Base-by-base conservation (phyloP, 2,329 filamentous ascomycete genomes). In the Phoma sp. region DNA sequence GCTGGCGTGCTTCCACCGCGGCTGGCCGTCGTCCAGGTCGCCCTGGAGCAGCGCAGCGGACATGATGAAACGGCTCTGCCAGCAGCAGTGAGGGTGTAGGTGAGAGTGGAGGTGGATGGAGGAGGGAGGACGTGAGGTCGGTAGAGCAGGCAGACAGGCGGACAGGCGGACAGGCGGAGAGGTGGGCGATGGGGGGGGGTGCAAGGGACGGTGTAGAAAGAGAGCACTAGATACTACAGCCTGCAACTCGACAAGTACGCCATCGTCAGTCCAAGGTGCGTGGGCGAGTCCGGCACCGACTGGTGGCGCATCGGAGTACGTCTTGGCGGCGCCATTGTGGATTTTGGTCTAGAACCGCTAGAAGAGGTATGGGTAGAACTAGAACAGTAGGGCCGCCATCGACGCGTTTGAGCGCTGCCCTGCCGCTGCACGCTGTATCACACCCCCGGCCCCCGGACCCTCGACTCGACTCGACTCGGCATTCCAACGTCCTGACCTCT, bases 1-100 rank as follows among this genome's bases (percentile, higher is more conserved):
- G 44, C 46, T 37, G 56, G 69, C 65, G 40, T 62, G 57, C 33
- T 44, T 40, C 64, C 64, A 68, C 45, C 61, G 53, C 39, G 58
- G 44, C 52, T 51, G 40, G 47, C 51, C 44, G 58, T 51, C 50
- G 63, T 59, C 53, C 43, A 53, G 41, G 48, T 62, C 46, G 51
- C 56, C 52, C 27, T 43, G 29, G 37, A 46, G 55, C 38, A 52
- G 55, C 55, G 40, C 59, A 38, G 40, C 62, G 58, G 62, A 58
- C 67, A 68, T 69, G 60, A 39, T 60, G 56, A 8, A 43, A 33
- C 22, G 45, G 51, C 52, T 64, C 59, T 61, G 51, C 47, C 54
- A 51, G 38, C 41, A 49, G 56, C 62, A 55, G 22, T 24, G 22
- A 24, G 4, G 22, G 6, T 24, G 22, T 6, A 24, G 22, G 22